These are phyloP conservation scores for Alloteropsis semialata DNA, from an alignment of 176 grass and related monocot species.

Conservation along the genomic window DNA sequence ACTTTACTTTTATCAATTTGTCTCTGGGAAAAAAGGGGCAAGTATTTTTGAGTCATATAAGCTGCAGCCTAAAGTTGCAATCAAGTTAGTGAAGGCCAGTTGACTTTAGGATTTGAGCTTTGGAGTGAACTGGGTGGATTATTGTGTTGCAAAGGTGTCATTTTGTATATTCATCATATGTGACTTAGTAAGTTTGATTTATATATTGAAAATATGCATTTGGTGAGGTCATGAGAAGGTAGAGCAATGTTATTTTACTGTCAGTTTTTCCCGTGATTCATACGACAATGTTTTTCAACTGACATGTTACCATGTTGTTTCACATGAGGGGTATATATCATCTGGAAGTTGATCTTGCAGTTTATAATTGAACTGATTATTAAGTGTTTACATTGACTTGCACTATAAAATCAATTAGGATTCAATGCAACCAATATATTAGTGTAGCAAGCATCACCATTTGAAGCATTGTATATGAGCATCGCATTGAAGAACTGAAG, in stretches of 20 bases:
- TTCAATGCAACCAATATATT: background rate
- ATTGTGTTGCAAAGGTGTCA: background rate
- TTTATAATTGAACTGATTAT: background rate
- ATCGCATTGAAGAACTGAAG: background rate
- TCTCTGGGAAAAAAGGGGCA: background rate
- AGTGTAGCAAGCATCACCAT: background rate
- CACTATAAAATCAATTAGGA: background rate
- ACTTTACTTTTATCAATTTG: background rate
- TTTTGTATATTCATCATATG: background rate
- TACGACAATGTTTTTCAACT: background rate
- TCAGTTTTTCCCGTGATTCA: background rate
- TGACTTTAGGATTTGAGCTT: background rate
- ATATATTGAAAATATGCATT: background rate
- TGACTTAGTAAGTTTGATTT: background rate
- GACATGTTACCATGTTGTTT: background rate
- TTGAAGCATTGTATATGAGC: background rate
- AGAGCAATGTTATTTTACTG: background rate
- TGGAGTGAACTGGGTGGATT: background rate
- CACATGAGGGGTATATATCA: background rate
- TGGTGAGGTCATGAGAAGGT: background rate
- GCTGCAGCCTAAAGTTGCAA: background rate
- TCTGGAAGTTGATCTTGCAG: background rate
- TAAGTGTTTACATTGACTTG: background rate
- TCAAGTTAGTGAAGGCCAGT: background rate
- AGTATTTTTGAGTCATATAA: background rate